These are phyloP conservation scores for Cardiospermum halicacabum DNA, from an alignment of 345 rosid species.

Conservation along the genomic window DNA sequence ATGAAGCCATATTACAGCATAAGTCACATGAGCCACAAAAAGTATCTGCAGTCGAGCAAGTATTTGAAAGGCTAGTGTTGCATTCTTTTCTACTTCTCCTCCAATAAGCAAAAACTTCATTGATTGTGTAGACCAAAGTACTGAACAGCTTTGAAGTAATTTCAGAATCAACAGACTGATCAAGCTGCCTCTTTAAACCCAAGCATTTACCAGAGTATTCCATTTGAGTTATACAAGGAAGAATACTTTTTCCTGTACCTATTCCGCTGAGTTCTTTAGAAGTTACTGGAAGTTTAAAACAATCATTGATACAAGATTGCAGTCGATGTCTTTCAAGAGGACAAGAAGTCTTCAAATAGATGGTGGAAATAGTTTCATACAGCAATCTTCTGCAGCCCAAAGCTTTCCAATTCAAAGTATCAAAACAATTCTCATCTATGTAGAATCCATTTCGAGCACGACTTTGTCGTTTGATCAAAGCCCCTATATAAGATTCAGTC, in stretches of 20 bases:
- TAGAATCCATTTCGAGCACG: conserved; percentile 7
- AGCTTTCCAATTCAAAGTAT: conserved; percentile 3
- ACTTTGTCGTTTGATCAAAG: conserved; percentile 2
- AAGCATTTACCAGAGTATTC: not conserved
- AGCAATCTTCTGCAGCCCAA: conserved; percentile 5
- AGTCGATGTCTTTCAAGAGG: not conserved
- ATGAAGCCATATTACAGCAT: not conserved
- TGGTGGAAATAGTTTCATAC: not conserved
- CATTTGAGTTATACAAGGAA: not conserved
- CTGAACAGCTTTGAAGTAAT: conserved; percentile 3
- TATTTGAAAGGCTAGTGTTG: not conserved
- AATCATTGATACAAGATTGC: not conserved
- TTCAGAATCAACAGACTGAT: conserved; percentile 5
- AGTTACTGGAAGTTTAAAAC: not conserved
- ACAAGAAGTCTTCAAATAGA: not conserved
- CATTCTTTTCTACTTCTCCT: not conserved
- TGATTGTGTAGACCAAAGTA: not conserved
- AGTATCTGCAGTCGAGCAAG: not conserved
- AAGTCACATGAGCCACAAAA: not conserved
- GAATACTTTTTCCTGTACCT: not conserved
- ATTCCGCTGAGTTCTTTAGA: not conserved
- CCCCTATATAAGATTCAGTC: not conserved
- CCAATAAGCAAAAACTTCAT: conserved; percentile 1
- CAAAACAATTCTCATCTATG: conserved; percentile 1
- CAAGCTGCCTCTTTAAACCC: conserved; percentile 9